Evolutionary conservation across 495 filamentous ascomycete species (phyloP).

Genomic region (Symbiotaphrina buchneri): DNA sequence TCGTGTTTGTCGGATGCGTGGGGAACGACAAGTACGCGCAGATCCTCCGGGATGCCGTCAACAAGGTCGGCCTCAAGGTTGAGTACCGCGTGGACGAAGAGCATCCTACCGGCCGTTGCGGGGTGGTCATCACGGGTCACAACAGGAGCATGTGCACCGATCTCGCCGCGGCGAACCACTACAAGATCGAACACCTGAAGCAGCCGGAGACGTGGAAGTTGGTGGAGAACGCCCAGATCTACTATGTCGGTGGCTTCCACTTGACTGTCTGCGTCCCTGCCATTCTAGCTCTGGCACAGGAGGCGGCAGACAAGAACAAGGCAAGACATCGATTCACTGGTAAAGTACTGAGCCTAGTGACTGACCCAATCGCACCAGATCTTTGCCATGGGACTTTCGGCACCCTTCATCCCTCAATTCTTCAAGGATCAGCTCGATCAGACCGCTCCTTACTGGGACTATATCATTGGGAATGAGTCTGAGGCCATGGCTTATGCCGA

Average conservation of each 20-base stretch:
- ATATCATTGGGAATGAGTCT: constrained; percentile 90
- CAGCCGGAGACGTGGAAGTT: constrained; percentile 73
- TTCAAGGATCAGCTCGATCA: constrained; percentile 90
- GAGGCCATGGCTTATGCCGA: constrained; percentile 75
- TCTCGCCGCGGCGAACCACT: constrained; percentile 87
- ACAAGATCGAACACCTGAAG: constrained; percentile 87
- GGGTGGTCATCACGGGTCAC: constrained; percentile 88
- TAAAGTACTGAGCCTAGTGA: neutral
- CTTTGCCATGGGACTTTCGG: constrained; percentile 75
- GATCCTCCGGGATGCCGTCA: constrained; percentile 55
- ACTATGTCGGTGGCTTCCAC: constrained; percentile 87
- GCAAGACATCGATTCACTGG: constrained; percentile 11
- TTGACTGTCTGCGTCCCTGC: constrained; percentile 77
- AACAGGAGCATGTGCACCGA: constrained; percentile 88
- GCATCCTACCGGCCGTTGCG: constrained; percentile 76
- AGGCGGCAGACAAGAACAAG: constrained; percentile 77
- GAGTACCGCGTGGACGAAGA: constrained; percentile 79
- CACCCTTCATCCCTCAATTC: constrained; percentile 90
- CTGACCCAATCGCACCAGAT: constrained; percentile 15
- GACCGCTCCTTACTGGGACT: constrained; percentile 79
- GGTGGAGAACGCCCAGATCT: constrained; percentile 68
- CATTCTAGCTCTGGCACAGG: constrained; percentile 67
- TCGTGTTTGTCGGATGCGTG: constrained; percentile 82
- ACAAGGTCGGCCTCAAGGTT: constrained; percentile 65
- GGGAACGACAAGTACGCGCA: constrained; percentile 82